phyloP scores from a whole-genome alignment of 768 basidiomycete species.

The Auricularia cornea region DNA sequence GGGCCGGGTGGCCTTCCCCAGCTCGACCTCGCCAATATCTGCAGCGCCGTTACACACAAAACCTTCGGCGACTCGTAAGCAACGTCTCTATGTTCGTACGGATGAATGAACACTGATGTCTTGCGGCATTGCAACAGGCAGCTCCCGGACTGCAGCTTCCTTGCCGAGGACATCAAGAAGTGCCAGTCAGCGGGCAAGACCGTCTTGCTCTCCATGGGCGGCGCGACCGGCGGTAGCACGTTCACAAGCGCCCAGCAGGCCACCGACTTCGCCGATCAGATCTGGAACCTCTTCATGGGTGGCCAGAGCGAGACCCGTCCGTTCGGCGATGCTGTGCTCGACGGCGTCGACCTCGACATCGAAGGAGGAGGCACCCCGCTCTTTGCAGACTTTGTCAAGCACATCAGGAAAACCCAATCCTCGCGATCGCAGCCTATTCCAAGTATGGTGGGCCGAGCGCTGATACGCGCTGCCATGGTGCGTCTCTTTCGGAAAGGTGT shows the following conservation, averaged over 20 bases:
- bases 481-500: too few species aligned
- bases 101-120: too few species aligned
- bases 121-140: conserved; percentile 32
- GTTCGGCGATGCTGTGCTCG: conserved; percentile 45
- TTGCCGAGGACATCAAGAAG: conserved; percentile 51
- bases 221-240: conserved; percentile 52
- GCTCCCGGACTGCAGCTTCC: conserved; percentile 51
- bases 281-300: conserved; percentile 69
- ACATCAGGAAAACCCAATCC: too few species aligned
- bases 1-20: conserved; percentile 52
- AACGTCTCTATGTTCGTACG: too few species aligned
- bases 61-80: conserved; percentile 43
- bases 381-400: conserved; percentile 49
- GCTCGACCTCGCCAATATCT: conserved; percentile 63
- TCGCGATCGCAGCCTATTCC: too few species aligned
- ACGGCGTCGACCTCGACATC: conserved; percentile 59
- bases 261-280: conserved; percentile 49
- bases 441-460: too few species aligned
- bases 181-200: conserved; percentile 60
- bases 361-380: conserved; percentile 50
- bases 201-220: conserved; percentile 42
- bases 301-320: conserved; percentile 54
- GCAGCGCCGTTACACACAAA: conserved; percentile 46
- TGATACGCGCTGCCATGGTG: too few species aligned
- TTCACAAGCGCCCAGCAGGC: conserved; percentile 55